Percentiles rank a stretch among this genome's conserved stretches.
Evolutionary conservation across 2,329 filamentous ascomycete genomes (phyloP).

Genomic region (Falciphora oryzae): DNA sequence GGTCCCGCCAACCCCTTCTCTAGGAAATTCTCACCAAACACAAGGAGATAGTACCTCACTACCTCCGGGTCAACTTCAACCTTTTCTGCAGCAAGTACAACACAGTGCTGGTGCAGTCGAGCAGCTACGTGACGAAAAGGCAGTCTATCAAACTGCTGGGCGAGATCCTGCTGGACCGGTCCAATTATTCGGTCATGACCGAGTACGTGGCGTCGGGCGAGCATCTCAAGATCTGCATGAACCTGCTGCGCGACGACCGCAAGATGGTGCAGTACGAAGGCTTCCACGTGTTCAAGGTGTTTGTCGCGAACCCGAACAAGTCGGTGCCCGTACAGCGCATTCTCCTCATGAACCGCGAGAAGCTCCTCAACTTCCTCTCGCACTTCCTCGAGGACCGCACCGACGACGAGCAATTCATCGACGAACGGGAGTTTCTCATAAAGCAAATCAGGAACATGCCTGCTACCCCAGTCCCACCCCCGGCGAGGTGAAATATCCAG

Average conservation of each 20-base stretch:
- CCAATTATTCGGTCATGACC: constrained; percentile 98
- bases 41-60: constrained; percentile 83
- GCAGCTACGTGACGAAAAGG: constrained; percentile 95
- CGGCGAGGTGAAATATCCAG: constrained; percentile 17
- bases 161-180: constrained; percentile 87
- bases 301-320: constrained; percentile 98
- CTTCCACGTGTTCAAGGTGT: constrained; percentile 99
- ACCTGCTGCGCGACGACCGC: constrained; percentile 85
- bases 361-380: constrained; percentile 80
- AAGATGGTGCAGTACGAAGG: constrained; percentile 99
- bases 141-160: constrained; percentile 97
- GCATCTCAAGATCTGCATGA: constrained; percentile 98
- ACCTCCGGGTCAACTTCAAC: constrained; percentile 84
- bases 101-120: constrained; percentile 77
- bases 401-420: constrained; percentile 97
- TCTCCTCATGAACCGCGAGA: constrained; percentile 90
- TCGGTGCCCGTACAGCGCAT: constrained; percentile 94
- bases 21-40: constrained; percentile 92
- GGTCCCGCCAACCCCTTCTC: not conserved
- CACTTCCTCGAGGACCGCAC: constrained; percentile 91
- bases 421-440: constrained; percentile 95
- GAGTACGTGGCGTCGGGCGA: constrained; percentile 92
- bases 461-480: constrained; percentile 46
- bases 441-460: constrained; percentile 80
- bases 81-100: constrained; percentile 93